phyloP scores from a whole-genome alignment of 2,329 filamentous ascomycete species.

The Grosmannia clavigera region DNA sequence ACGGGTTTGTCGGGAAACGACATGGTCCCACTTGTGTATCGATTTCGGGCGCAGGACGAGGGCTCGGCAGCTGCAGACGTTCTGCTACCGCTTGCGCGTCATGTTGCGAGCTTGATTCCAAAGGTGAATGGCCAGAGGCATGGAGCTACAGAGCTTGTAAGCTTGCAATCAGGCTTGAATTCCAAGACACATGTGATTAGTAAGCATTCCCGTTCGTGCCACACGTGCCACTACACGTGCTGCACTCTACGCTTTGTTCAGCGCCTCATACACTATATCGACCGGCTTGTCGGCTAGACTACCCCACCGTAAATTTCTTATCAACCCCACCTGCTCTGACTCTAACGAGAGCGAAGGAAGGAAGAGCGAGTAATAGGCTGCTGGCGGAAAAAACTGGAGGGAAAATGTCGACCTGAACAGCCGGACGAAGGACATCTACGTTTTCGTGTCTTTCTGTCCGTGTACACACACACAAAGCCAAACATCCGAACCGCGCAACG shows the following conservation, averaged over 20 bases:
- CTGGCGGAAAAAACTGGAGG: neutral
- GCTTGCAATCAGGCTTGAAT: neutral
- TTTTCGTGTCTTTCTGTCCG: neutral
- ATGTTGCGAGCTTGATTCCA: neutral
- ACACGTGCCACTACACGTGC: neutral
- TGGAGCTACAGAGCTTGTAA: neutral
- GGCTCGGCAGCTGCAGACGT: neutral
- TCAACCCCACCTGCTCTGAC: conserved; percentile 5
- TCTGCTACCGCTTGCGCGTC: neutral
- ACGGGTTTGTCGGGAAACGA: conserved; percentile 35
- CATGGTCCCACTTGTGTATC: conserved; percentile 19
- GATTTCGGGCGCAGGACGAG: neutral
- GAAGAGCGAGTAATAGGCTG: neutral
- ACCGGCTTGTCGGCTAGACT: neutral
- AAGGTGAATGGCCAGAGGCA: neutral
- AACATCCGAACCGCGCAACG: neutral
- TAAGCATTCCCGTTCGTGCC: no score
- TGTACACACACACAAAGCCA: neutral
- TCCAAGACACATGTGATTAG: no score
- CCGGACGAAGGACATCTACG: neutral
- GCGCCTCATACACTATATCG: neutral
- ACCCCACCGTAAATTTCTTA: conserved; percentile 9
- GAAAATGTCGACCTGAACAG: conserved; percentile 4
- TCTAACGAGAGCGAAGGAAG: conserved; percentile 1
- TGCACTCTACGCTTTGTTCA: no score